Base-by-base conservation (phyloP, 768 basidiomycete genomes). In the Leccinum truebloodii region DNA sequence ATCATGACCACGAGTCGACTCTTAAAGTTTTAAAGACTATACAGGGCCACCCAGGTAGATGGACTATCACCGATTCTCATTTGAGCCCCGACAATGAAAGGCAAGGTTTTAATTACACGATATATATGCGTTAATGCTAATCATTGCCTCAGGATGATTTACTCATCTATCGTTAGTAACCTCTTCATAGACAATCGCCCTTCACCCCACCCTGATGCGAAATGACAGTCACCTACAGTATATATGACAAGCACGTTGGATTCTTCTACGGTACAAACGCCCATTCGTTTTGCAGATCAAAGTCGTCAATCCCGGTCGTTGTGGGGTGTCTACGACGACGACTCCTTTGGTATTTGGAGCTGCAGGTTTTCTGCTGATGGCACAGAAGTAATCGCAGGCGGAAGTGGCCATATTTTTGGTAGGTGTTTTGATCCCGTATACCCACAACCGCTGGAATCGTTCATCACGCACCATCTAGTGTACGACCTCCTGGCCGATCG, bases 321-420 rank as follows among this genome's bases (percentile, higher is more conserved):
- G n/a, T 78, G 77, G 69, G 74, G 73, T 22, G 8, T 20, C 51
- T 69, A 68, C 18, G 77, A 78, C 30, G 73, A 79, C 7, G 82
- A 83, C 39, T 76, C 79, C 16, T 88, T 86, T 60, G 86, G 90
- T 52, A 91, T 98, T 57, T 99, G 92, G 88, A 94, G 92, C 63
- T 94, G 96, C 71, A 86, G 92, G 48, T 98, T 98, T 73, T 98
- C 95, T 37, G 94, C 95, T 7, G 96, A 98, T 67, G 95, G 94
- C 1, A 92, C 90, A 52, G 97, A 99, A 74, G 87, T 98, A 20
- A 84, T 99, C 49, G 96, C 96, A 30, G 96, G 96, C 13, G 95
- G 93, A 3, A 87, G 83, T 41, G 90, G 91, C 9, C 86, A 88
- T 39, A 86, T 92, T 28, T 91, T 90, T 68, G 90, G 90, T 85